Evolutionary conservation across 2,329 filamentous ascomycete genomes (phyloP).

Genomic region (Graphiopsis chlorocephala): DNA sequence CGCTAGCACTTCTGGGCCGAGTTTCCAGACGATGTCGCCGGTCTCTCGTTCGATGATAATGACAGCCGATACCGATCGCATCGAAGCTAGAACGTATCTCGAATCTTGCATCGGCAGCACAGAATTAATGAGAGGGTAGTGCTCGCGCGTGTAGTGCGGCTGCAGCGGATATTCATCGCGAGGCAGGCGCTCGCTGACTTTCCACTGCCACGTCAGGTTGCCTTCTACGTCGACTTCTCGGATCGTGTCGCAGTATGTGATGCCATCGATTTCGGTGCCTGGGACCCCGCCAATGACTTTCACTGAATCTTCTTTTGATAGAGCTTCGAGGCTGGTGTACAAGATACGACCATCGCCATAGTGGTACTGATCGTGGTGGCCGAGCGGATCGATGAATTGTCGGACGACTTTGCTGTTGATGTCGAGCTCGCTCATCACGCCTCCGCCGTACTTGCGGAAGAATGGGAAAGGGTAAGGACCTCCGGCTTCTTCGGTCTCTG

Average conservation of each 20-base stretch:
- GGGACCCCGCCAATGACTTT: constrained; percentile 43
- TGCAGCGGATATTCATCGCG: constrained; percentile 41
- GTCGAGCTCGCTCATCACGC: constrained; percentile 45
- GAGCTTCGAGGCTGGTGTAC: constrained; percentile 44
- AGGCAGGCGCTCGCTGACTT: constrained; percentile 42
- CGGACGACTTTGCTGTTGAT: constrained; percentile 39
- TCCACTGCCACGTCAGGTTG: constrained; percentile 45
- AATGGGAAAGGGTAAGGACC: constrained; percentile 42
- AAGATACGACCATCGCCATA: constrained; percentile 43
- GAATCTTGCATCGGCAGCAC: constrained; percentile 41
- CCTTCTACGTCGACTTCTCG: constrained; percentile 41
- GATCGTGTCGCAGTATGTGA: constrained; percentile 44
- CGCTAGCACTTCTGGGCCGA: constrained; percentile 40
- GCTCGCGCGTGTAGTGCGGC: constrained; percentile 40
- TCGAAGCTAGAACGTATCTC: constrained; percentile 42
- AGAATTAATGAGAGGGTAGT: constrained; percentile 48
- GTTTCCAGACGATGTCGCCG: constrained; percentile 43
- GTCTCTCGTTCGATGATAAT: constrained; percentile 43
- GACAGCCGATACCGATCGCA: constrained; percentile 43
- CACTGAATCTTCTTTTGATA: constrained; percentile 37
- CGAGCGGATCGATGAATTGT: constrained; percentile 42
- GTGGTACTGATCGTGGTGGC: constrained; percentile 48
- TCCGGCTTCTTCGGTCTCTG: constrained; percentile 24
- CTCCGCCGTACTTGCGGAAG: constrained; percentile 48
- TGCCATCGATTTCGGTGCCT: constrained; percentile 40